Base-by-base conservation (phyloP, 1,139 yeast genomes). In the Taphrina wiesneri region DNA sequence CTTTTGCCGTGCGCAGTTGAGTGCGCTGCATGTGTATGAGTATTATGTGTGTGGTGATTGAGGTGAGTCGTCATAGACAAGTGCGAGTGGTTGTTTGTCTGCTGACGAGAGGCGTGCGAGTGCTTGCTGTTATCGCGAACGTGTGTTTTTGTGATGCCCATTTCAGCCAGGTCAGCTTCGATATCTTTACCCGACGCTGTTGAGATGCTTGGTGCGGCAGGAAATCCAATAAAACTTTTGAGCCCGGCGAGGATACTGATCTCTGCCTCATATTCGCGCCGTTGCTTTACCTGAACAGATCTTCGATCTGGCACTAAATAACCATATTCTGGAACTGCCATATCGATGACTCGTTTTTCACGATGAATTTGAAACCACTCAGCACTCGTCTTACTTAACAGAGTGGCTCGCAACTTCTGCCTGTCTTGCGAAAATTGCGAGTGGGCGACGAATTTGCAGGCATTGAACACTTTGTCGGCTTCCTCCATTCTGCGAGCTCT, bases 361-460 rank as follows among this genome's bases (percentile, higher is more conserved):
- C 87, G 85, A 76, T 92, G 92, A 73, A 92, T 88, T 71, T 88
- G 87, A 77, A 93, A 93, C 98, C 99, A 93, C 71, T 85, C 82
- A 59, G 89, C 85, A 0, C 98, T 92, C 3, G 96, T 89, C 21
- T 85, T 82, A 67, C 84, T 81, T 63, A 93, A 82, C 80, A 90
- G 80, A 43, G 81, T 79, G 67, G 83, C 82, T 70, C 92, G 87
- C 59, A 83, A 76, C 73, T 91, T 96, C 73, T 86, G 85, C 56
- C 85, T 79, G 69, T 84, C 83, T 72, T 87, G 88, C 74, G 85
- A 77, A 75, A 84, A 91, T 74, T 91, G 90, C 75, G 93, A 98
- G 75, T 92, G 97, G 51, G 90, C 83, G 67, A 87, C 84, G 4
- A 89, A 87, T 68, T 98, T 79, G 36, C 85, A 82, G 0, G 97